Evolutionary conservation across 2,329 filamentous ascomycete species (phyloP), one percentile per base, ranked within the genome.

Genomic region (Reticulascus tulasneorum): DNA sequence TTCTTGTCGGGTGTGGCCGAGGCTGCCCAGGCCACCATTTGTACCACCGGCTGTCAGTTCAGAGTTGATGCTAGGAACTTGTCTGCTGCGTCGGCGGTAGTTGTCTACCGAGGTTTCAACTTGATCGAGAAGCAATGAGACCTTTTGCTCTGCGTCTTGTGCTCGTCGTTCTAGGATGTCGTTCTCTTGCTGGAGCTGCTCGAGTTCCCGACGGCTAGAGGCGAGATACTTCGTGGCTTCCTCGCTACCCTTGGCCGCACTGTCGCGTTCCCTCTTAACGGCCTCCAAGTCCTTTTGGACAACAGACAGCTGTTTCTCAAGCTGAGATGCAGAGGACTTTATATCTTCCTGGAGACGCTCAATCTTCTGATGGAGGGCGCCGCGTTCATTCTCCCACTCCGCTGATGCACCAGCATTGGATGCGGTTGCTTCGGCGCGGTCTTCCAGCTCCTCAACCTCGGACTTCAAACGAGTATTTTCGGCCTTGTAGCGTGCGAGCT

Each of bases 91-190:
- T 25, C 93, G 85, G 37, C 93, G 85, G 62, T 97, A 97, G 58
- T 86, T 94, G 62, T 93, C 90, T 12, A 98, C 93, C 5, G 88
- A 94, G 25, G 82, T 80, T 60, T 94, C 91, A 23, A 98, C 90
- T 56, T 97, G 91, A 58, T 97, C 89, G 10, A 98, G 79, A 32
- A 98, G 79, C 53, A 95, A 77, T 21, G 86, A 87, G 16, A 98
- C 93, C 54, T 94, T 94, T 47, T 86, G 82, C 65, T 98, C 93
- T 2, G 93, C 93, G 58, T 96, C 91, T 33, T 79, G 73, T 6
- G 90, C 91, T 27, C 91, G 85, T 49, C 80, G 79, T 58, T 97
- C 90, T 4, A 98, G 77, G 23, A 83, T 66, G 1, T 67, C 62
- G 52, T 97, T 95, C 60, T 96, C 90, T 35, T 82, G 75, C 51